Evolutionary conservation across 768 basidiomycete genomes (phyloP).

Genomic region (Leccinum subtestaceum): DNA sequence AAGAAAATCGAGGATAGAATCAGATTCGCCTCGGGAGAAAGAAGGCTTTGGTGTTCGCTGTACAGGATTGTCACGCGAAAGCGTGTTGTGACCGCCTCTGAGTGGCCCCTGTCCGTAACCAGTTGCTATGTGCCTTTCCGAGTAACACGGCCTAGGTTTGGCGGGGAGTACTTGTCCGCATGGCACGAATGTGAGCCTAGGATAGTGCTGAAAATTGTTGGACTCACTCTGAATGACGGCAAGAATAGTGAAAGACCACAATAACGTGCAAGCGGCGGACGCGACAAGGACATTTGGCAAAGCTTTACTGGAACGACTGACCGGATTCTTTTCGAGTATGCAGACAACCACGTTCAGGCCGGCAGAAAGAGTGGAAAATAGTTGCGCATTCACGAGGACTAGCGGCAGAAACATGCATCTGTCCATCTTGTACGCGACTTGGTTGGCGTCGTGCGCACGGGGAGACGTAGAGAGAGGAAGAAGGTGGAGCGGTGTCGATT

Average conservation of each 20-base stretch:
- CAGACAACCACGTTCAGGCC: slow-evolving; percentile 17
- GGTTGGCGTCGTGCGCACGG: neutral
- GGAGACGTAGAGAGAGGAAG: slow-evolving; percentile 4
- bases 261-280: slow-evolving; percentile 17
- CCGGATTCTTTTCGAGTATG: slow-evolving; percentile 4
- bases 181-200: slow-evolving; percentile 1
- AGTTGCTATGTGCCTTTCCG: slow-evolving; percentile 7
- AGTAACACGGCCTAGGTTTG: slow-evolving; percentile 1
- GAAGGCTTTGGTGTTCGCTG: slow-evolving; percentile 18
- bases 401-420: slow-evolving; percentile 3
- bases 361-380: slow-evolving; percentile 24
- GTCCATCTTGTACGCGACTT: neutral
- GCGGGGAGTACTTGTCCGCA: slow-evolving; percentile 22
- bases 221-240: slow-evolving; percentile 24
- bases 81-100: neutral
- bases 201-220: neutral
- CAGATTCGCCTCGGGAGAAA: slow-evolving; percentile 21
- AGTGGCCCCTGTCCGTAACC: neutral
- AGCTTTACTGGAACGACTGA: neutral
- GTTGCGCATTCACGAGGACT: slow-evolving; percentile 19
- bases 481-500: neutral
- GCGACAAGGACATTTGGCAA: slow-evolving; percentile 16
- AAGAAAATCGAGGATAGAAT: slow-evolving; percentile 32
- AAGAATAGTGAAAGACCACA: slow-evolving; percentile 26
- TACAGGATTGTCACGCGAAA: slow-evolving; percentile 1